Base-by-base conservation (phyloP, 2,329 filamentous ascomycete genomes). In the Aspergillus quadrilineatus region DNA sequence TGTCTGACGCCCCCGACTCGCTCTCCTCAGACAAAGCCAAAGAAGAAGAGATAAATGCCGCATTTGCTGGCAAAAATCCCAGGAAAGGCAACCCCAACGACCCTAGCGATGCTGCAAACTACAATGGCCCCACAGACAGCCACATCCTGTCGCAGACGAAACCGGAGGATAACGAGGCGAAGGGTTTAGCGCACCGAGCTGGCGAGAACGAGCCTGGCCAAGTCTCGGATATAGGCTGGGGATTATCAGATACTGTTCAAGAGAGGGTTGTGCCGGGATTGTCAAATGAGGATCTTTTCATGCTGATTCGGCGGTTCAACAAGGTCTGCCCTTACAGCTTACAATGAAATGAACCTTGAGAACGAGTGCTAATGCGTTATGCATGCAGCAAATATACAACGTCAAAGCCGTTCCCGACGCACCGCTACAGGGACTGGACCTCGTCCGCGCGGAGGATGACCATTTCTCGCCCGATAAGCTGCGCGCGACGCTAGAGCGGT, bases 391-490 rank as follows among this genome's bases (percentile, higher is more conserved):
- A 83, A 82, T 86, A 70, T 86, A 85, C 69, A 81, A 85, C 73
- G 88, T 94, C 63, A 90, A 89, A 69, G 85, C 88, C 29, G 83
- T 87, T 7, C 75, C 81, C 0, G 71, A 80, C 47, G 73, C 83
- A 6, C 80, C 83, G 1, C 81, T 88, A 1, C 89, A 88, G 5
- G 84, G 12, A 1, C 76, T 96, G 37, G 90, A 95, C 70, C 80
- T 95, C 57, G 90, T 92, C 63, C 87, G 90, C 55, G 87, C 89
- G 4, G 87, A 92, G 39, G 87, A 93, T 53, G 90, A 94, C 63
- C 88, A 92, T 56, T 94, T 94, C 70, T 90, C 88, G 0, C 90
- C 90, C 0, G 90, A 94, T 67, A 94, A 94, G 74, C 77, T 95
- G 44, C 82, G 90, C 9, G 84, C 87, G 2, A 91, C 89, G 52